phyloP scores from a whole-genome alignment of 441 rosid species.

The Corymbia citriodora region DNA sequence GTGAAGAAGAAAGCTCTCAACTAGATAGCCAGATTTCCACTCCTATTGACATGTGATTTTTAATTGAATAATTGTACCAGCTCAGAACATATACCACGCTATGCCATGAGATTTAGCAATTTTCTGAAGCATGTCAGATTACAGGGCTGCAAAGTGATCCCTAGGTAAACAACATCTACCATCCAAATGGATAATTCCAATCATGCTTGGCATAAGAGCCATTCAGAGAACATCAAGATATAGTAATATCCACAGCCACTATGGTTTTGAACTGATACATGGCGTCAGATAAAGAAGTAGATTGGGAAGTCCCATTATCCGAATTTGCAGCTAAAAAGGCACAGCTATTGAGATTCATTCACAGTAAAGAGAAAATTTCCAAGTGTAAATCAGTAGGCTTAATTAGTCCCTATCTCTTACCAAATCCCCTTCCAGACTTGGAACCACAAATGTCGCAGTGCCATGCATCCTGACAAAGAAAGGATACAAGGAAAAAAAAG shows the following conservation, averaged over 20 bases:
- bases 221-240: background rate
- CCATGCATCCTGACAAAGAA: conserved; percentile 80
- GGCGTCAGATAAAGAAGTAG: background rate
- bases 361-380: background rate
- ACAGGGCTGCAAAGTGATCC: background rate
- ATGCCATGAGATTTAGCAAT: background rate
- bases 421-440: conserved; percentile 98
- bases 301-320: background rate
- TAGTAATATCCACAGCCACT: background rate
- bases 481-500: background rate
- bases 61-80: background rate
- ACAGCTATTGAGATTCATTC: background rate
- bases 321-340: background rate
- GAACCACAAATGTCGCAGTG: conserved; percentile 93
- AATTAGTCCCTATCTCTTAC: conserved; percentile 36
- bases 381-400: background rate
- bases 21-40: background rate
- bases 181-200: background rate
- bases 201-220: background rate
- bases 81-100: background rate
- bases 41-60: background rate
- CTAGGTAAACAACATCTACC: background rate
- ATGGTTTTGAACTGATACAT: background rate
- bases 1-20: background rate
- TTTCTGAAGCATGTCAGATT: background rate